Evolutionary conservation across 2,329 filamentous ascomycete genomes (phyloP).

Genomic region (Xylariales sp.): DNA sequence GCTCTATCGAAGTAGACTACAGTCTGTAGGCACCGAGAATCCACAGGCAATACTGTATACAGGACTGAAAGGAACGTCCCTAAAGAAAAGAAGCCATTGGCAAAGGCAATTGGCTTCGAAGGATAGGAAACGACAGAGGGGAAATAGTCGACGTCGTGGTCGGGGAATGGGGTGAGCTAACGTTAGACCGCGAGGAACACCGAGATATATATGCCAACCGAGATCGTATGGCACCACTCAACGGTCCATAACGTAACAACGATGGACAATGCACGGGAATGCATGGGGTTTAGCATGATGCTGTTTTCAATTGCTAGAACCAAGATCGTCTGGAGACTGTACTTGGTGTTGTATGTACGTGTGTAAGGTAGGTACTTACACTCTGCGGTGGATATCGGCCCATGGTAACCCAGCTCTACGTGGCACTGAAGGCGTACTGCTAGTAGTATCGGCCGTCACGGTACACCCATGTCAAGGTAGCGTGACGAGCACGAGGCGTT

Average conservation of each 20-base stretch:
- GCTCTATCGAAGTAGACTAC: not conserved
- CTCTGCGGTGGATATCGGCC: constrained; percentile 6
- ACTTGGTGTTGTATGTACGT: constrained; percentile 1
- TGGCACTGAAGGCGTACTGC: not conserved
- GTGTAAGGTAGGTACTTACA: constrained; percentile 1
- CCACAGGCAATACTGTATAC: constrained; percentile 24
- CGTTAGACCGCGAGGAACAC: constrained; percentile 21
- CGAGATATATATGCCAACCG: constrained; percentile 42
- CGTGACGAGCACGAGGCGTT: not conserved
- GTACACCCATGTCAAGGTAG: constrained; percentile 6
- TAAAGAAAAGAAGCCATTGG: constrained; percentile 39
- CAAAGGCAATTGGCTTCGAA: constrained; percentile 27
- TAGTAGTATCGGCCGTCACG: constrained; percentile 3
- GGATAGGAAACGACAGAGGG: constrained; percentile 19
- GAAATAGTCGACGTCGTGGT: not conserved
- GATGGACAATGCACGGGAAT: constrained; percentile 20
- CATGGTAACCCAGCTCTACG: constrained; percentile 3
- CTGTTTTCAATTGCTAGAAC: constrained; percentile 1
- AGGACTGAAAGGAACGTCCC: constrained; percentile 19
- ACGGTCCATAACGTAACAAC: constrained; percentile 21
- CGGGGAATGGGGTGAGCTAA: not conserved
- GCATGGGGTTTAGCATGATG: constrained; percentile 19
- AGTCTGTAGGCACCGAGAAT: constrained; percentile 1
- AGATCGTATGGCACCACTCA: constrained; percentile 20
- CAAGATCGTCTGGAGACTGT: constrained; percentile 4